These are phyloP conservation scores for Ophiostoma quercus DNA, from an alignment of 2,329 filamentous ascomycete genomes.

Conservation along the genomic window DNA sequence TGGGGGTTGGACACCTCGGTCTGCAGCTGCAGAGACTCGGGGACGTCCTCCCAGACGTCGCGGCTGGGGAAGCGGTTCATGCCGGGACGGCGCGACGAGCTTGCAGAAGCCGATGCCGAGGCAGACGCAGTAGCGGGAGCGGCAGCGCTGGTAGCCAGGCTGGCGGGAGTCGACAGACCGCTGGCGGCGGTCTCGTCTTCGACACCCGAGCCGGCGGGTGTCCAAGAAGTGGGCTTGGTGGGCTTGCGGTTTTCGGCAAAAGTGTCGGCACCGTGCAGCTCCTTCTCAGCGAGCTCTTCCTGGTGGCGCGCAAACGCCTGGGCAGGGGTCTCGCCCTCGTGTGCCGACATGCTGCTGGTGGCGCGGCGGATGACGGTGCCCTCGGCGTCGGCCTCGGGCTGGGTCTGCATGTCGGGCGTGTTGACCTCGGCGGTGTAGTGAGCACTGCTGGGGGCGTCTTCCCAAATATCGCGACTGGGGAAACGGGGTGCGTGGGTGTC, in stretches of 20 bases:
- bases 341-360: conserved; percentile 33
- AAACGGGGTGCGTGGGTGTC: conserved; percentile 62
- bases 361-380: conserved; percentile 29
- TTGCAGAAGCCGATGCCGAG: background rate
- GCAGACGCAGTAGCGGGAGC: background rate
- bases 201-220: background rate
- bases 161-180: background rate
- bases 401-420: conserved; percentile 59
- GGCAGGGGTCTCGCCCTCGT: conserved; percentile 51
- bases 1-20: conserved; percentile 62
- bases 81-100: background rate
- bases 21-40: conserved; percentile 74
- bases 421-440: conserved; percentile 76
- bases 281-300: conserved; percentile 57
- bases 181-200: background rate
- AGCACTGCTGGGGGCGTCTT: conserved; percentile 84
- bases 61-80: conserved; percentile 71
- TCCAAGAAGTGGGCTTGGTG: conserved; percentile 37
- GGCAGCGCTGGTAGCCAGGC: conserved; percentile 28
- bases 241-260: conserved; percentile 39
- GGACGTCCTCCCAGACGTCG: conserved; percentile 92
- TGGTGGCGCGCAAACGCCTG: conserved; percentile 62
- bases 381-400: conserved; percentile 29
- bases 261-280: conserved; percentile 28
- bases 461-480: conserved; percentile 94